These are phyloP conservation scores for Trichoderma gracile DNA, from an alignment of 2,329 filamentous ascomycete species.

Conservation along the genomic window DNA sequence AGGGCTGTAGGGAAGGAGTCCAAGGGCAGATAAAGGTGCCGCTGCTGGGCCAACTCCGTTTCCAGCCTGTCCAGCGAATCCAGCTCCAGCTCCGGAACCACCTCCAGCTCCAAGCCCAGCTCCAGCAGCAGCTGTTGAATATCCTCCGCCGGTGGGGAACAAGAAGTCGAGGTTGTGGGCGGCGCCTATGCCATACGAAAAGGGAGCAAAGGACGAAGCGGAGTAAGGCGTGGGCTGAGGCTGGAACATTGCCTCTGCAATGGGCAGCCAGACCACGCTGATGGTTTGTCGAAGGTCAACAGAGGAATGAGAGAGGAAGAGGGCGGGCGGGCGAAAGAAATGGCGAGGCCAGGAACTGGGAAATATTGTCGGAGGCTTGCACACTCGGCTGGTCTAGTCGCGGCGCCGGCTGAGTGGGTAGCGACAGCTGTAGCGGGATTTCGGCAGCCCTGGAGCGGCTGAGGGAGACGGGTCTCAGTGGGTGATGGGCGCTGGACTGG, in stretches of 20 bases:
- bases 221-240: slow-evolving; percentile 53
- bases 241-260: slow-evolving; percentile 54
- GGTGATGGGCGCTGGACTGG: neutral
- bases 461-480: neutral
- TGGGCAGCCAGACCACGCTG: neutral
- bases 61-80: neutral
- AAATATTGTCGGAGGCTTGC: neutral
- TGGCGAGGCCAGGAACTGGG: neutral
- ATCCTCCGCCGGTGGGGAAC: slow-evolving; percentile 24
- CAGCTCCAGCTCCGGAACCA: slow-evolving; percentile 1
- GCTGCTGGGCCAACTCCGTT: slow-evolving; percentile 13
- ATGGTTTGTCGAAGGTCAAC: neutral
- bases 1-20: slow-evolving; percentile 12
- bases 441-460: too few species aligned
- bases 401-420: neutral
- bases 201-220: slow-evolving; percentile 42
- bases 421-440: neutral
- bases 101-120: neutral
- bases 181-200: slow-evolving; percentile 43
- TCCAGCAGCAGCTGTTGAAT: neutral
- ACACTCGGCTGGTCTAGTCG: neutral
- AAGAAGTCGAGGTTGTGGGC: slow-evolving; percentile 30
- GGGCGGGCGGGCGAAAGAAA: neutral
- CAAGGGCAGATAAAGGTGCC: slow-evolving; percentile 3
- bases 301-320: neutral